A percentile compares a stretch with the other conserved stretches of the same genome.
These are phyloP conservation scores for Alternaria brassicae DNA, from an alignment of 2,329 filamentous ascomycete species.

Conservation along the genomic window DNA sequence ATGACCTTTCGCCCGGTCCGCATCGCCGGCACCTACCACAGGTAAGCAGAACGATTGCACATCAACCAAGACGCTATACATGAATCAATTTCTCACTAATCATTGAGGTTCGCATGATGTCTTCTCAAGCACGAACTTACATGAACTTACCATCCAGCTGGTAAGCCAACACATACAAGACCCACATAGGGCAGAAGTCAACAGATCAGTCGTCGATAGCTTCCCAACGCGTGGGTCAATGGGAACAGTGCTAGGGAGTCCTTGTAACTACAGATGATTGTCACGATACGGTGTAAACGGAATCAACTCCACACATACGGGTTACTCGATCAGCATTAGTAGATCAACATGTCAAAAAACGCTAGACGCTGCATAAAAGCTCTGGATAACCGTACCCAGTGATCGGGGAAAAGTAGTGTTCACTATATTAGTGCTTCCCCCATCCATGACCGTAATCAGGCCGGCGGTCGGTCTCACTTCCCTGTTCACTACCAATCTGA, in stretches of 20 bases:
- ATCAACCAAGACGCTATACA: neutral
- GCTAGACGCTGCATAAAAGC: neutral
- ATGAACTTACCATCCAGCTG: neutral
- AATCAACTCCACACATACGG: constrained; percentile 1
- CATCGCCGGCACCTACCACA: neutral
- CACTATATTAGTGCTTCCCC: too few relatives aligned
- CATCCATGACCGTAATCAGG: constrained; percentile 3
- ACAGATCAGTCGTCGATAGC: neutral
- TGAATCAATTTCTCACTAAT: neutral
- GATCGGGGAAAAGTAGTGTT: too few relatives aligned
- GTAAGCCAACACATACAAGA: neutral
- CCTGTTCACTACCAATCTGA: constrained; percentile 1
- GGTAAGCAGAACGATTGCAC: neutral
- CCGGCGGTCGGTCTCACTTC: neutral
- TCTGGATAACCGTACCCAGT: constrained; percentile 4
- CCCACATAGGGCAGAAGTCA: neutral
- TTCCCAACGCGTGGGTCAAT: neutral
- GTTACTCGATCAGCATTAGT: constrained; percentile 4
- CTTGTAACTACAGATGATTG: neutral
- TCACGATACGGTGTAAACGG: neutral
- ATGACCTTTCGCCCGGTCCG: neutral
- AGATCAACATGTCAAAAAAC: neutral
- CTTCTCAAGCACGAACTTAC: neutral
- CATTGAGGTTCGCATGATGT: neutral
- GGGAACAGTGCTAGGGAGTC: neutral